These are phyloP conservation scores for Colletotrichum gigasporum DNA, from an alignment of 2,329 filamentous ascomycete species.

Conservation along the genomic window DNA sequence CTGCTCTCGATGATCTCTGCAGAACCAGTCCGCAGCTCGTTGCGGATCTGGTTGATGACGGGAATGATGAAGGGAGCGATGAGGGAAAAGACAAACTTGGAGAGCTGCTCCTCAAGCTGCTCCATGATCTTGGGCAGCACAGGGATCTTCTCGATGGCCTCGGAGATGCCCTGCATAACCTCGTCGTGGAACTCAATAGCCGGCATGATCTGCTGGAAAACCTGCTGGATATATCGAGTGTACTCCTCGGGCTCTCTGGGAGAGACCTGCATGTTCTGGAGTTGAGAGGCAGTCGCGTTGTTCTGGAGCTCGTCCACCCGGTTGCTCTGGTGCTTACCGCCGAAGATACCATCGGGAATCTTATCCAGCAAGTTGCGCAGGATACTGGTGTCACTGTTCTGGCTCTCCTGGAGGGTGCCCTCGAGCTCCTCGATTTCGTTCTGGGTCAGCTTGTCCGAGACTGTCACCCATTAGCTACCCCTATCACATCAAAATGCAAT, in stretches of 20 bases:
- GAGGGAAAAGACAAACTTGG: conserved; percentile 89
- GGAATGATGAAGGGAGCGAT: conserved; percentile 89
- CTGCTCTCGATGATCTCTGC: conserved; percentile 89
- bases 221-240: conserved; percentile 77
- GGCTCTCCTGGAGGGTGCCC: conserved; percentile 76
- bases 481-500: not conserved
- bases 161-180: conserved; percentile 80
- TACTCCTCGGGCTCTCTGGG: conserved; percentile 87
- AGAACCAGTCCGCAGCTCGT: conserved; percentile 85
- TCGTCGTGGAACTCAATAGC: conserved; percentile 92
- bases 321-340: conserved; percentile 75
- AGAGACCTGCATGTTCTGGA: conserved; percentile 77
- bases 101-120: conserved; percentile 87
- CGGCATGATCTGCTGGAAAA: conserved; percentile 85
- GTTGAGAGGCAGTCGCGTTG: conserved; percentile 78
- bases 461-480: conserved; percentile 45
- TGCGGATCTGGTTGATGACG: conserved; percentile 86
- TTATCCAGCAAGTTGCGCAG: conserved; percentile 83
- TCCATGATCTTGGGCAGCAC: conserved; percentile 86
- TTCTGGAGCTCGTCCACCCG: conserved; percentile 83
- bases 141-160: conserved; percentile 85
- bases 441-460: conserved; percentile 90
- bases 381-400: conserved; percentile 74
- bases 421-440: conserved; percentile 91
- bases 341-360: conserved; percentile 83